Percentiles rank a stretch among this genome's conserved stretches.
Conservation (phyloP, 2,329 filamentous ascomycete species). For the Claviceps sp. region DNA sequence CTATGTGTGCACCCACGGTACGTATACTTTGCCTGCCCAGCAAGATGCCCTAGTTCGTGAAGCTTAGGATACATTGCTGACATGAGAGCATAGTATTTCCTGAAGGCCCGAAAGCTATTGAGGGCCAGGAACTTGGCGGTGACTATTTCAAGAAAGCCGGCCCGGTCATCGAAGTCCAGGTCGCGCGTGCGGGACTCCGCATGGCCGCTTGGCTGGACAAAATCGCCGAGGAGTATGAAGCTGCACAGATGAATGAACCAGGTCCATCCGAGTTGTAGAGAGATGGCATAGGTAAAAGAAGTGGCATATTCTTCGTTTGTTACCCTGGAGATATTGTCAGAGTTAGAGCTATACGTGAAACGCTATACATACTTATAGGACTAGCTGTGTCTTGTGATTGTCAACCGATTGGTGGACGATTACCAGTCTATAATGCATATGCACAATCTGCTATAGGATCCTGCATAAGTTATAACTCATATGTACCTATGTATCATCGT, state of each 20-base stretch:
- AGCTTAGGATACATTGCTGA: neutral
- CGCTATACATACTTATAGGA: no score
- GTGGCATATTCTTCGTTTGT: neutral
- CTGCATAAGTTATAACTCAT: no score
- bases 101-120: slow-evolving; percentile 43
- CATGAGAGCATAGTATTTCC: slow-evolving; percentile 37
- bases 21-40: slow-evolving; percentile 12
- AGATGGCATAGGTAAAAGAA: neutral
- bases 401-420: no score
- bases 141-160: slow-evolving; percentile 51
- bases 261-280: slow-evolving; percentile 17
- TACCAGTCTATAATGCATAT: no score
- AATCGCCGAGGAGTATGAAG: slow-evolving; percentile 32
- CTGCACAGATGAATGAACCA: slow-evolving; percentile 11
- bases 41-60: neutral
- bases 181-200: slow-evolving; percentile 56
- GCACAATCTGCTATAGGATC: no score
- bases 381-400: no score
- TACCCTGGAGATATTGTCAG: no score
- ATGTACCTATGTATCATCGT: no score
- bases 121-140: slow-evolving; percentile 45
- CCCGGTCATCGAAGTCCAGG: slow-evolving; percentile 50
- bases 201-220: slow-evolving; percentile 54
- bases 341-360: no score
- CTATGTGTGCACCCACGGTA: slow-evolving; percentile 48